Percentiles rank a stretch among this genome's conserved stretches.
Evolutionary conservation across 345 rosid species (phyloP).

Genomic region (Stellera chamaejasme): DNA sequence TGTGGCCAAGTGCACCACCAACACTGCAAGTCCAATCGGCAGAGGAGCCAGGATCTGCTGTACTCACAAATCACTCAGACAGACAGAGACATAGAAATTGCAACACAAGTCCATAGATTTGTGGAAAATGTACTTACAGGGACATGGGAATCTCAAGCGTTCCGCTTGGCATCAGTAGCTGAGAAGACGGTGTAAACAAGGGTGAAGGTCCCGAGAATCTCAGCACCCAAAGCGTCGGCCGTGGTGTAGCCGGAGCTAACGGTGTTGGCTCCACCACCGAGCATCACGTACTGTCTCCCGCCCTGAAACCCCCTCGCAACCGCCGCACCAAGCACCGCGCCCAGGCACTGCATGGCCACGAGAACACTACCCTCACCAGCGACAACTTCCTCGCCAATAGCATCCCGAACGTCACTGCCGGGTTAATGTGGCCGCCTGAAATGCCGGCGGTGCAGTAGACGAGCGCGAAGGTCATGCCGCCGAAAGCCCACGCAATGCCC

Average conservation of each 20-base stretch:
- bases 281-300: slow-evolving; percentile 16
- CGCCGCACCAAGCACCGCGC: slow-evolving; percentile 34
- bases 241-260: slow-evolving; percentile 24
- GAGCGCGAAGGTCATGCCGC: slow-evolving; percentile 39
- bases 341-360: slow-evolving; percentile 36
- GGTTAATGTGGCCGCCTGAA: slow-evolving; percentile 48
- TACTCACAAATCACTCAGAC: neutral
- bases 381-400: slow-evolving; percentile 40
- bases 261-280: slow-evolving; percentile 35
- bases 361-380: slow-evolving; percentile 30
- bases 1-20: slow-evolving; percentile 46
- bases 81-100: neutral
- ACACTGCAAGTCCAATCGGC: slow-evolving; percentile 47
- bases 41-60: slow-evolving; percentile 41
- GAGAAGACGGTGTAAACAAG: slow-evolving; percentile 48
- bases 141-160: slow-evolving; percentile 40
- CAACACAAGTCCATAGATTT: neutral
- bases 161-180: slow-evolving; percentile 42
- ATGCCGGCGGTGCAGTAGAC: slow-evolving; percentile 39
- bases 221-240: slow-evolving; percentile 31
- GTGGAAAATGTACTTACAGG: slow-evolving; percentile 24
- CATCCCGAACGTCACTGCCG: slow-evolving; percentile 40
- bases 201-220: slow-evolving; percentile 33
- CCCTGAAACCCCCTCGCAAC: slow-evolving; percentile 31
- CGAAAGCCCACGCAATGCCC: slow-evolving; percentile 40